These are phyloP conservation scores for Didymella sp. DNA, from an alignment of 2,329 filamentous ascomycete species.

Conservation along the genomic window DNA sequence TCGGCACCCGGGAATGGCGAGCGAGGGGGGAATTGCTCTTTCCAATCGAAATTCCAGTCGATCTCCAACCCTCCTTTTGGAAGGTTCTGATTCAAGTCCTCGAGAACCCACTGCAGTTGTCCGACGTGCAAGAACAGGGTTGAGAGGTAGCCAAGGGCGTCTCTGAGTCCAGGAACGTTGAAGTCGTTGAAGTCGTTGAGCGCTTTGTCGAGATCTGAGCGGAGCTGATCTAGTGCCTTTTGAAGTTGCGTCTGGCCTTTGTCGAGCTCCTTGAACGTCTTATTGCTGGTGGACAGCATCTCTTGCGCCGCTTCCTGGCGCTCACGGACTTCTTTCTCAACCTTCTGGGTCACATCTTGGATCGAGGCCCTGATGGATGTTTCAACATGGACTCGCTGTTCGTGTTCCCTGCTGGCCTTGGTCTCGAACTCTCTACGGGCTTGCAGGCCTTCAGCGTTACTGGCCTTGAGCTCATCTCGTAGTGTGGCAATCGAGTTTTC, in stretches of 20 bases:
- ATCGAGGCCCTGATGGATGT: background rate
- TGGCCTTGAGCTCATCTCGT: background rate
- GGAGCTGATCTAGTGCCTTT: background rate
- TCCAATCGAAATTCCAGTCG: background rate
- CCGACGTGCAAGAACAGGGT: background rate
- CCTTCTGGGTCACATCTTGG: background rate
- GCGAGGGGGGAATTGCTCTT: background rate
- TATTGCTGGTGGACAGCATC: background rate
- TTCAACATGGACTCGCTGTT: constrained; percentile 5
- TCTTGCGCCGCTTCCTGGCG: background rate
- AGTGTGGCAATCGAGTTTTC: background rate
- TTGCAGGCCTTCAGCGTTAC: background rate
- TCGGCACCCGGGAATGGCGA: background rate
- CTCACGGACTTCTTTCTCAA: background rate
- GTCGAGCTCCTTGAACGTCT: background rate
- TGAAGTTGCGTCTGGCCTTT: background rate
- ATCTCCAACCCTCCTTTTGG: constrained; percentile 4
- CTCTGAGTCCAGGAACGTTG: constrained; percentile 5
- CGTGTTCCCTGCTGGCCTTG: background rate
- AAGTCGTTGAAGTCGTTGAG: constrained; percentile 16
- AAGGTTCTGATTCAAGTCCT: constrained; percentile 22
- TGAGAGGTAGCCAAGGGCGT: constrained; percentile 10
- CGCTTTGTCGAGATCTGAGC: constrained; percentile 12
- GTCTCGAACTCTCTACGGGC: constrained; percentile 9
- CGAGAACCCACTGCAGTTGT: constrained; percentile 17